A percentile compares a stretch with the other conserved stretches of the same genome.
Evolutionary conservation across 768 basidiomycete genomes (phyloP).

Genomic region (Mycena olivaceomarginata): DNA sequence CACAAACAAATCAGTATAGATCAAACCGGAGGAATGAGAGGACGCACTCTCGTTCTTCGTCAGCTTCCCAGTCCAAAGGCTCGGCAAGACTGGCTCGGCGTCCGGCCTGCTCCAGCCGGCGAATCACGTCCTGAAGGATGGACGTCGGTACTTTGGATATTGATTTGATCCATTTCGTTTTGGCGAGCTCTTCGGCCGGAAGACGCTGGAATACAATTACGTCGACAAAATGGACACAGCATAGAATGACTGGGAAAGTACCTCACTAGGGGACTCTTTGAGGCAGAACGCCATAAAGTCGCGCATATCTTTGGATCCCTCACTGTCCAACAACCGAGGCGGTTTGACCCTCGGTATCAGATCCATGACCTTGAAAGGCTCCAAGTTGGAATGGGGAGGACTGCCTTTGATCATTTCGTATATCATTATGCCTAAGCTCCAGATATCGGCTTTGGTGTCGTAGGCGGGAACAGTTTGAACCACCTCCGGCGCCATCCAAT

Average conservation of each 20-base stretch:
- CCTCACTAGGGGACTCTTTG: conserved; percentile 87
- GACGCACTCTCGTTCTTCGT: conserved; percentile 75
- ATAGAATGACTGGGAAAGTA: conserved; percentile 56
- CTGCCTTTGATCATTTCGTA: conserved; percentile 98
- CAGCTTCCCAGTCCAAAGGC: conserved; percentile 83
- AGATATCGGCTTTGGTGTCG: conserved; percentile 98
- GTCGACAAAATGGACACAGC: background rate
- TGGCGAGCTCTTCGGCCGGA: conserved; percentile 91
- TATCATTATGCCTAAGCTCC: conserved; percentile 97
- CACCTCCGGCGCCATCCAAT: conserved; percentile 99
- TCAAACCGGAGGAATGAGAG: background rate
- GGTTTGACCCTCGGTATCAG: conserved; percentile 92
- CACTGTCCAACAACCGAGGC: conserved; percentile 84
- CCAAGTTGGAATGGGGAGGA: conserved; percentile 94
- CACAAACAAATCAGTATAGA: conserved; percentile 6
- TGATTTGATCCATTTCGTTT: conserved; percentile 93
- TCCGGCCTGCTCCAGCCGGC: conserved; percentile 85
- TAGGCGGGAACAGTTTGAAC: conserved; percentile 93
- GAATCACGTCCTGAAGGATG: conserved; percentile 86
- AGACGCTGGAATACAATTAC: conserved; percentile 74
- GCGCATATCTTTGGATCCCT: conserved; percentile 89
- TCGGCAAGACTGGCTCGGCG: conserved; percentile 86
- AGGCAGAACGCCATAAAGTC: conserved; percentile 92
- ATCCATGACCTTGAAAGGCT: conserved; percentile 90
- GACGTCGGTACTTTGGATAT: conserved; percentile 80